phyloP scores from a whole-genome alignment of 768 basidiomycete species.

The Pulveroboletus ravenelii region DNA sequence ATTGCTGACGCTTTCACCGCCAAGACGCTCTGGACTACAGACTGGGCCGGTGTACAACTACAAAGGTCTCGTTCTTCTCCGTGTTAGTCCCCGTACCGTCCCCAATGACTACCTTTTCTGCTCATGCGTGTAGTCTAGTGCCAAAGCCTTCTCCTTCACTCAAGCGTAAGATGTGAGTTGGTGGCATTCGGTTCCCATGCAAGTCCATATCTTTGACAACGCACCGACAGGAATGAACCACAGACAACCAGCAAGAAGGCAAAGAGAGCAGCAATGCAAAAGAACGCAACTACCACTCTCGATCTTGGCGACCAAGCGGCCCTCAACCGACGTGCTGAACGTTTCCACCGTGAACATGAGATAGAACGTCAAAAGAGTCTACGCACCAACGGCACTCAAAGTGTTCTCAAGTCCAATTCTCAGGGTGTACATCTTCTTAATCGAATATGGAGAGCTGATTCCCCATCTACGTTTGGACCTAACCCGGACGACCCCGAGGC shows the following conservation, averaged over 20 bases:
- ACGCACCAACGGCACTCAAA: slow-evolving; percentile 29
- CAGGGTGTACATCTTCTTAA: slow-evolving; percentile 53
- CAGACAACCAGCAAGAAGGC: slow-evolving; percentile 51
- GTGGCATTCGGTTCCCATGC: not conserved
- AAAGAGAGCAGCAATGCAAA: slow-evolving; percentile 51
- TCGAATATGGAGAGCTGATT: slow-evolving; percentile 38
- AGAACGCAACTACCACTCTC: slow-evolving; percentile 33
- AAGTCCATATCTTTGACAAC: slow-evolving; percentile 8
- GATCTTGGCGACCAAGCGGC: slow-evolving; percentile 66
- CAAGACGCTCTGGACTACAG: slow-evolving; percentile 86
- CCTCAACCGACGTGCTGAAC: slow-evolving; percentile 72
- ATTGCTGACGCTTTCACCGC: slow-evolving; percentile 88
- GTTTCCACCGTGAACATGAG: slow-evolving; percentile 89
- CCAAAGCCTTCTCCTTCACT: slow-evolving; percentile 54
- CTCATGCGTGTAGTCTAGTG: slow-evolving; percentile 41
- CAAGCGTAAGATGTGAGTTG: slow-evolving; percentile 67
- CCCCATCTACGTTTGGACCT: slow-evolving; percentile 45
- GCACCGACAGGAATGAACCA: slow-evolving; percentile 34
- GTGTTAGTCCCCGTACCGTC: slow-evolving; percentile 5
- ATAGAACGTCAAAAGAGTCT: slow-evolving; percentile 65
- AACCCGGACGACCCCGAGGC: slow-evolving; percentile 66
- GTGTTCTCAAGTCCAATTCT: slow-evolving; percentile 41
- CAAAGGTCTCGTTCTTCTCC: slow-evolving; percentile 53
- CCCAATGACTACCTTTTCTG: slow-evolving; percentile 17
- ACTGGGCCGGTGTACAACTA: slow-evolving; percentile 87